These are phyloP conservation scores for Fomitopsis pinicola DNA, from an alignment of 1,284 basidiomycete genomes.

Conservation along the genomic window DNA sequence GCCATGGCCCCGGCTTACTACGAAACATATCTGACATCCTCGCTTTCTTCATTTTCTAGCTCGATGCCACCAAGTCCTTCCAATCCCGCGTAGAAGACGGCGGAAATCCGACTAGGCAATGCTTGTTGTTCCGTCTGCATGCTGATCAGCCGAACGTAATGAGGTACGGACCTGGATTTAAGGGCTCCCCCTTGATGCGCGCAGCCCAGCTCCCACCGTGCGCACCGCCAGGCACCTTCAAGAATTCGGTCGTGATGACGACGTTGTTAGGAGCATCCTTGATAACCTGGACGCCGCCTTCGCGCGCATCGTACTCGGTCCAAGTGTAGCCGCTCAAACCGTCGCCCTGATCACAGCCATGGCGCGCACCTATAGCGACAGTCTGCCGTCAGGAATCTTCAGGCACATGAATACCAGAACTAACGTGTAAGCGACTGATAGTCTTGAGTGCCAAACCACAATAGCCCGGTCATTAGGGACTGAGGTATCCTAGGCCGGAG, in stretches of 20 bases:
- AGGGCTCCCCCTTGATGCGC: constrained; percentile 79
- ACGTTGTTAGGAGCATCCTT: constrained; percentile 83
- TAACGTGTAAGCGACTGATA: constrained; percentile 66
- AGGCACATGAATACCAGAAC: constrained; percentile 23
- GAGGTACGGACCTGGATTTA: constrained; percentile 55
- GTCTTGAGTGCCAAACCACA: constrained; percentile 88
- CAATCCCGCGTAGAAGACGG: constrained; percentile 83
- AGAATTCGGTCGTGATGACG: constrained; percentile 77
- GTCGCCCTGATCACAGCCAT: constrained; percentile 89
- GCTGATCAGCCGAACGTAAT: not conserved
- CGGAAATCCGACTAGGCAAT: constrained; percentile 59
- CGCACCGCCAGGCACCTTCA: constrained; percentile 77
- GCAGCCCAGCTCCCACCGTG: constrained; percentile 90
- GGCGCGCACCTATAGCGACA: constrained; percentile 59
- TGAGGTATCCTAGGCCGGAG: constrained; percentile 80
- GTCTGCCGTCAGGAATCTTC: constrained; percentile 2
- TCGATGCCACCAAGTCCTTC: constrained; percentile 83
- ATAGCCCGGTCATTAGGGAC: constrained; percentile 85
- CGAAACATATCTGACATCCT: constrained; percentile 50
- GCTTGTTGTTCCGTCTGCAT: constrained; percentile 28
- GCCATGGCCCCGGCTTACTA: not conserved
- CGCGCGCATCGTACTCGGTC: constrained; percentile 82
- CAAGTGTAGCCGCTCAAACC: constrained; percentile 80
- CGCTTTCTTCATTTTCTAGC: constrained; percentile 71
- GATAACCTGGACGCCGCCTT: constrained; percentile 83